phyloP scores from a whole-genome alignment of 306 rosid genomes.

The Vachellia pachyceras region DNA sequence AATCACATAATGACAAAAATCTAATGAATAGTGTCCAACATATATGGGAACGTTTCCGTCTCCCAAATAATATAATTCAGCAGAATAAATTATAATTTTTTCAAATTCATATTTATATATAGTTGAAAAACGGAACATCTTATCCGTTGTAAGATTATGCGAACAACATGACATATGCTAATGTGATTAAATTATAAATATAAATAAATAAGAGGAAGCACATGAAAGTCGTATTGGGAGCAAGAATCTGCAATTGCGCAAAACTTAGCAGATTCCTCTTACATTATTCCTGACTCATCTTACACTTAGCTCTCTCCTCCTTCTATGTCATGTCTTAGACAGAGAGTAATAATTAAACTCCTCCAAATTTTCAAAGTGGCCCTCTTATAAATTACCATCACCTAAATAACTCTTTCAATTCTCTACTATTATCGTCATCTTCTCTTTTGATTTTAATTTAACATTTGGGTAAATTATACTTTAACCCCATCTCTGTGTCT shows the following conservation, averaged over 20 bases:
- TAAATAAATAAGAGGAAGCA: conserved; percentile 4
- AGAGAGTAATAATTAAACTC: not conserved
- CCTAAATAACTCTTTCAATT: not conserved
- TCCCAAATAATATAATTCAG: not conserved
- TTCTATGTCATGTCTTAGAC: conserved; percentile 32
- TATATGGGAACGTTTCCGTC: not conserved
- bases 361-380: conserved; percentile 68
- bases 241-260: conserved; percentile 57
- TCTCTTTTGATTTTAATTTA: not conserved
- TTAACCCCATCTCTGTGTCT: not conserved
- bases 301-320: conserved; percentile 46
- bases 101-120: not conserved
- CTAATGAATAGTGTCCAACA: not conserved
- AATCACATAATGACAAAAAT: not conserved
- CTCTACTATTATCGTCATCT: not conserved
- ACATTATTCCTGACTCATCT: conserved; percentile 69
- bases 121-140: conserved; percentile 3
- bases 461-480: not conserved
- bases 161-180: conserved; percentile 22
- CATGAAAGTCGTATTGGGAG: conserved; percentile 49
- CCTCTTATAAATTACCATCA: not conserved
- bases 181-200: not conserved
- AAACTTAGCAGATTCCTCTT: conserved; percentile 72
- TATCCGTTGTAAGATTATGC: conserved; percentile 35
- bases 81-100: not conserved